Evolutionary conservation across 345 rosid genomes (phyloP), one percentile per base, ranked within the genome.

Genomic region (Mangifera indica): DNA sequence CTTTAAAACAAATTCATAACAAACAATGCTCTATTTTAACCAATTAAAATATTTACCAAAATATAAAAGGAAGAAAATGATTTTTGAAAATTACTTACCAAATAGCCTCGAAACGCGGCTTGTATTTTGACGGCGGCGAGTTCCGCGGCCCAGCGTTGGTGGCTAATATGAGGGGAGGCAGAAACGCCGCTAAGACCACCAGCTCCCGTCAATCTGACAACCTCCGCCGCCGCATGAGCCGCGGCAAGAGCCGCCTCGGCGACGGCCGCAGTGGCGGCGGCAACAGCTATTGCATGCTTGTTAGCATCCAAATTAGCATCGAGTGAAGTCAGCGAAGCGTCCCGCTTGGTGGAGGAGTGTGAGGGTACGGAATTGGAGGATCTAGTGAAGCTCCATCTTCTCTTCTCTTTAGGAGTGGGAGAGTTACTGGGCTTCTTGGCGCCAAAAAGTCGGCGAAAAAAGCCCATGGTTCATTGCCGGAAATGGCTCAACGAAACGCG

Each of bases 201-300:
- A 2, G 85, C 80, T 20, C 87, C 82, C 2, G 98, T 96, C 51
- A 96, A 86, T 69, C 97, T 82, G 18, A 93, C 98, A 0, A 91
- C 98, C 78, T 96, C 96, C 0, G 99, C 97, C 7, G 99, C 99
- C 0, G 98, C 98, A 67, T 87, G 92, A 12, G 97, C 98, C 1
- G 98, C 96, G 0, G 93, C 91, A 3, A 93, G 86, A 0, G 99
- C 98, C 0, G 97, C 97, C 75, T 93, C 93, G 11, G 97, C 97
- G 4, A 86, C 98, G 0, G 91, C 97, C 2, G 97, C 93, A 2
- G 94, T 91, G 56, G 99, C 99, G 1, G 94, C 86, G 3, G 98
- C 99, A 7, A 95, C 97, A 4, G 94, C 97, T 71, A 89, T 84
- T 18, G 99, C 98, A 59, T 88, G 97, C 78, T 86, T 84, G 77